These are phyloP conservation scores for Fusarium aywerte DNA, from an alignment of 2,329 filamentous ascomycete species.

Conservation along the genomic window DNA sequence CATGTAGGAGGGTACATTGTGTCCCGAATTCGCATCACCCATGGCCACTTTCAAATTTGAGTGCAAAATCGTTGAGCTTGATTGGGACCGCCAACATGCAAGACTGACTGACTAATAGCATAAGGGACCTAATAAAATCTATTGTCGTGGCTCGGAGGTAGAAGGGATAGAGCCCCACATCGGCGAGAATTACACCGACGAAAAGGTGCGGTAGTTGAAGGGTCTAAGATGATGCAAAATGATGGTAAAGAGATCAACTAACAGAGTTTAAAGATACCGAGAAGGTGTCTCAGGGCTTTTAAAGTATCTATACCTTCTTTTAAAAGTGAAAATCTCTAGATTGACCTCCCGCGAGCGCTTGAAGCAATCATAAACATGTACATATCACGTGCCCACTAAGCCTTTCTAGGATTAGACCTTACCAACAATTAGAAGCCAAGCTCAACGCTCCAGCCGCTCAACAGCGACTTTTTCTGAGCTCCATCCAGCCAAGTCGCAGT, in stretches of 20 bases:
- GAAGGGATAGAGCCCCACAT: slow-evolving; percentile 38
- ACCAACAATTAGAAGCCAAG: slow-evolving; percentile 53
- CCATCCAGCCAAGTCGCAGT: slow-evolving; percentile 49
- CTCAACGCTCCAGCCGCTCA: slow-evolving; percentile 54
- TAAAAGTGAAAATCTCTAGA: neutral
- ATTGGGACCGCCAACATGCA: slow-evolving; percentile 16
- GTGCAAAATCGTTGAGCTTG: slow-evolving; percentile 26
- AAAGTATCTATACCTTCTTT: neutral
- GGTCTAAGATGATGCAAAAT: slow-evolving; percentile 1
- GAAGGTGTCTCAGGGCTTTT: accelerated
- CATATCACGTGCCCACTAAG: slow-evolving; percentile 44
- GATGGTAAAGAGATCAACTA: neutral
- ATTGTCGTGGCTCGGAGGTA: slow-evolving; percentile 44
- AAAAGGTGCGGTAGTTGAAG: slow-evolving; percentile 17
- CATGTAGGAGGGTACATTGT: neutral
- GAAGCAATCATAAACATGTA: neutral
- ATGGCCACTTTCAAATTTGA: neutral
- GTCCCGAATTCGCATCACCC: no score
- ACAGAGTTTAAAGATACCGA: neutral
- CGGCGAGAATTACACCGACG: slow-evolving; percentile 35
- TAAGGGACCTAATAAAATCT: slow-evolving; percentile 25
- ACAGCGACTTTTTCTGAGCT: slow-evolving; percentile 59
- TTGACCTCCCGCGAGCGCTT: neutral
- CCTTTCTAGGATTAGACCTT: slow-evolving; percentile 46
- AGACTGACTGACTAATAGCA: slow-evolving; percentile 4